phyloP scores from a whole-genome alignment of 106 monocot species.

The Xerophyta viscosa region DNA sequence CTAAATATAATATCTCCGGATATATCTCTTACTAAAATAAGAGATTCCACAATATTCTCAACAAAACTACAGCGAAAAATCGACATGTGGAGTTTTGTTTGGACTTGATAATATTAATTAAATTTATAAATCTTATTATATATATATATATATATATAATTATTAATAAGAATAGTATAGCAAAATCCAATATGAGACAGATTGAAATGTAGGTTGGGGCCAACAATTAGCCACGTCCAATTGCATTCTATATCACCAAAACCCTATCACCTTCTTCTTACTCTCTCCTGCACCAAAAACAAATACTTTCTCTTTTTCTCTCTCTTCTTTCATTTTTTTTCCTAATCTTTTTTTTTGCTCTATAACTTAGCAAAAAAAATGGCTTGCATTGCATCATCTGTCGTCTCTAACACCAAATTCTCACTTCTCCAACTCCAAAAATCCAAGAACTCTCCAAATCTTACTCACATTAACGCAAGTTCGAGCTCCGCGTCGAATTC shows the following conservation, averaged over 20 bases:
- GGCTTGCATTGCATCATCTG: slow-evolving; percentile 24
- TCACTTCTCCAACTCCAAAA: slow-evolving; percentile 22
- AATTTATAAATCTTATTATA: too few species aligned
- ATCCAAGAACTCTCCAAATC: slow-evolving; percentile 11
- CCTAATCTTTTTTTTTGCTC: too few species aligned
- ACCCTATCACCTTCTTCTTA: not conserved
- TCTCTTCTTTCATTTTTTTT: not conserved
- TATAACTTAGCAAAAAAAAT: slow-evolving; percentile 6
- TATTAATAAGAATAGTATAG: too few species aligned
- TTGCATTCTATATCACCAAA: slow-evolving; percentile 7
- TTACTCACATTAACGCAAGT: too few species aligned
- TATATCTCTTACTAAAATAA: too few species aligned
- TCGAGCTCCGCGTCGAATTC: too few species aligned
- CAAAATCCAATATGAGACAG: not conserved
- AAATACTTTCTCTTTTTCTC: not conserved
- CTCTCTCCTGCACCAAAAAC: not conserved
- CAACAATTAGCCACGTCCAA: slow-evolving; percentile 14
- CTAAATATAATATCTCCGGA: too few species aligned
- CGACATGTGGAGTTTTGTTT: too few species aligned
- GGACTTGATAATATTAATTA: too few species aligned
- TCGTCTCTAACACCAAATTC: slow-evolving; percentile 25
- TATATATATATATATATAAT: too few species aligned
- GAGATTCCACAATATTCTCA: too few species aligned
- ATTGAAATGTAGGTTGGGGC: not conserved
- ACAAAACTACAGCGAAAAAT: too few species aligned